Evolutionary conservation across 805 yeast species (phyloP), one percentile per base, ranked within the genome.

Genomic region (Yamadazyma takamatsuzukensis): DNA sequence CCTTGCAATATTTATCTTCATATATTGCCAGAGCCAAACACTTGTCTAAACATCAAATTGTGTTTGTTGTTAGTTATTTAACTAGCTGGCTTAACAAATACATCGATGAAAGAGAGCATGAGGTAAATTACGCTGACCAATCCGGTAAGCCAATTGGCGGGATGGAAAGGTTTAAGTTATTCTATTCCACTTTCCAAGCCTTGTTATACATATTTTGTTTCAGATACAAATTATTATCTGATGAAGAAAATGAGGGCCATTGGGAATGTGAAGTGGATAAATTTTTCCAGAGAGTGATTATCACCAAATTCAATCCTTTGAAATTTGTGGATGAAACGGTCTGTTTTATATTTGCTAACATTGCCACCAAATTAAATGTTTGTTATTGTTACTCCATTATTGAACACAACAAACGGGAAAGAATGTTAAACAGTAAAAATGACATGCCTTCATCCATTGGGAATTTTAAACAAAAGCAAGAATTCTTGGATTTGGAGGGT

Each of bases 311-410:
- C 68, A 93, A 90, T 54, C 97, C 97, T 4, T 71, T 90, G 48
- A 86, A 87, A 54, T 90, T 79, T 64, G 87, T 96, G 59, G 90
- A 89, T 52, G 95, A 85, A 49, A 86, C 94, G 11, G 97, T 90
- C 29, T 96, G 89, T 39, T 71, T 80, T 37, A 90, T 89, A 69
- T 90, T 90, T 67, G 97, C 97, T 9, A 81, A 87, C 44, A 77
- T 93, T 25, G 86, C 97, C 3, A 94, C 90, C 47, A 80, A 80
- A 48, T 85, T 86, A 45, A 87, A 86, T 51, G 83, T 86, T 13
- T 94, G 94, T 32, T 90, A 89, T 60, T 90, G 97, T 57, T 90
- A 84, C 58, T 82, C 95, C 19, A 84, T 93, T 27, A 85, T 93
- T 40, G 97, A 90, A 49, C 85, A 83, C 51, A 90, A 89, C 59